These are phyloP conservation scores for Pichia cephalocereana DNA, from an alignment of 805 yeast genomes.

Conservation along the genomic window DNA sequence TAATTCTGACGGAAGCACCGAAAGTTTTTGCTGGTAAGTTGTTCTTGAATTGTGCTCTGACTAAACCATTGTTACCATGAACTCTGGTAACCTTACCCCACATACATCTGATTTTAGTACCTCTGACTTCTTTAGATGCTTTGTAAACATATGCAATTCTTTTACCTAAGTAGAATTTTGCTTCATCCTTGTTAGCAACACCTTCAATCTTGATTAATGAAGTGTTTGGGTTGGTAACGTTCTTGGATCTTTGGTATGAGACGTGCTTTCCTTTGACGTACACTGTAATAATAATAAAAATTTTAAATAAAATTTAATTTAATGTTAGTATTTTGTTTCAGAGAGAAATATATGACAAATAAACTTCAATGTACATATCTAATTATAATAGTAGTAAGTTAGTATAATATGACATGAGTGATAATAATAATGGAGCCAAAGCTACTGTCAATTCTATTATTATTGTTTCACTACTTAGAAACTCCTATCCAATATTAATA, in stretches of 20 bases:
- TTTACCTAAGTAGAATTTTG: slow-evolving; percentile 99
- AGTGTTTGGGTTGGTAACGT: slow-evolving; percentile 95
- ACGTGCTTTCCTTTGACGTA: slow-evolving; percentile 99
- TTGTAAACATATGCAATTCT: slow-evolving; percentile 99
- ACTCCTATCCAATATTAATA: too few species aligned
- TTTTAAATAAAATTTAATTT: background rate
- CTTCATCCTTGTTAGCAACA: slow-evolving; percentile 84
- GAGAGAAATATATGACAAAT: background rate
- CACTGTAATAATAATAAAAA: slow-evolving; percentile 38
- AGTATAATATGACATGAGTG: too few species aligned
- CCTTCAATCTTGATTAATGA: slow-evolving; percentile 97
- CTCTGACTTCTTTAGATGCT: slow-evolving; percentile 96
- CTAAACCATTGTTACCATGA: slow-evolving; percentile 97
- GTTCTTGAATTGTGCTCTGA: slow-evolving; percentile 97
- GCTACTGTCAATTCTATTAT: too few species aligned
- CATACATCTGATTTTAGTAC: slow-evolving; percentile 98
- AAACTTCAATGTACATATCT: too few species aligned
- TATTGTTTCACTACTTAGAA: too few species aligned
- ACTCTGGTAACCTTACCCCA: slow-evolving; percentile 99
- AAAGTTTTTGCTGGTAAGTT: slow-evolving; percentile 99
- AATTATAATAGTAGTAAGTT: too few species aligned
- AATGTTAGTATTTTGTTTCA: slow-evolving; percentile 16
- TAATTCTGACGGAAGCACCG: slow-evolving; percentile 99
- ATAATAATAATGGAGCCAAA: too few species aligned
- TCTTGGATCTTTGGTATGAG: slow-evolving; percentile 99